A percentile compares a stretch with the other conserved stretches of the same genome.
Conservation (phyloP, 768 basidiomycete species). For the Kwoniella sp. region DNA sequence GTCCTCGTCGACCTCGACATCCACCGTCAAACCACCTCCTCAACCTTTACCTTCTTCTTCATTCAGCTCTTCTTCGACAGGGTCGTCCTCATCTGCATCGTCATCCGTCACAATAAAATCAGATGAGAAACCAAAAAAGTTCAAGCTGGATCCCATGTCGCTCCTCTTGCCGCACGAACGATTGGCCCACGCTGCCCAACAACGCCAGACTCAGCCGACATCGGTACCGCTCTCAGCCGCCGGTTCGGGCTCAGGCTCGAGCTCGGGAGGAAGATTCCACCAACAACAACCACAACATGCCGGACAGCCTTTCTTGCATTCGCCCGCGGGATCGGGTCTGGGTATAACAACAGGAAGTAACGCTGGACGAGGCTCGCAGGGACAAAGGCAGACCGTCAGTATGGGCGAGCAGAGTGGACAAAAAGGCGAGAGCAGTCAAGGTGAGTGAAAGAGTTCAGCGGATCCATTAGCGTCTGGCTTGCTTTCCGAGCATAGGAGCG, state of each 20-base stretch:
- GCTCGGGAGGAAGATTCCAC: background rate
- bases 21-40: background rate
- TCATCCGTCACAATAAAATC: background rate
- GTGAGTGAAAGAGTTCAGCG: background rate
- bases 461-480: no score
- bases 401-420: slow-evolving; percentile 39
- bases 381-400: slow-evolving; percentile 25
- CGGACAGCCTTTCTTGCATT: slow-evolving; percentile 1
- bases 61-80: background rate
- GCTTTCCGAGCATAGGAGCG: no score
- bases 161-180: slow-evolving; percentile 49
- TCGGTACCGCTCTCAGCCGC: slow-evolving; percentile 2
- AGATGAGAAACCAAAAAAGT: slow-evolving; percentile 30
- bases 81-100: background rate
- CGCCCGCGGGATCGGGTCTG: background rate
- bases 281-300: slow-evolving; percentile 4
- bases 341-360: slow-evolving; percentile 2
- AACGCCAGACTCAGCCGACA: slow-evolving; percentile 1
- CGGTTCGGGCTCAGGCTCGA: slow-evolving; percentile 6
- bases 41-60: slow-evolving; percentile 3
- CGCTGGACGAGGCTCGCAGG: slow-evolving; percentile 2
- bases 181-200: slow-evolving; percentile 1
- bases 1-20: slow-evolving; percentile 3
- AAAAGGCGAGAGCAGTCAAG: slow-evolving; percentile 10
- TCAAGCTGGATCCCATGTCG: slow-evolving; percentile 53